Evolutionary conservation across 1,139 yeast genomes (phyloP), one percentile per base, ranked within the genome.

Genomic region (Casaregolazyma suthepensis): DNA sequence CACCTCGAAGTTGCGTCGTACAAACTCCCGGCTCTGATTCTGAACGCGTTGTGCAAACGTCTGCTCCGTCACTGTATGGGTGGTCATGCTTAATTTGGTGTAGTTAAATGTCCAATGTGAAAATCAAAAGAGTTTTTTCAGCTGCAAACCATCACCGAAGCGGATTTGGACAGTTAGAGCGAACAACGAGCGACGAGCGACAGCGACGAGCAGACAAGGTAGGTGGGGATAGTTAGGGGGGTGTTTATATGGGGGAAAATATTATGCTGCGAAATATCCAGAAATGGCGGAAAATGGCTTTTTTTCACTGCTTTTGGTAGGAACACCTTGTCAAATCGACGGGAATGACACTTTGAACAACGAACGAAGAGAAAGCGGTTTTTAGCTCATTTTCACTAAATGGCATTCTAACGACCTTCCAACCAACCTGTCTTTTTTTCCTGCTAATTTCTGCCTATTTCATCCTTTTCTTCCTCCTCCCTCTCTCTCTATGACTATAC

Each of bases 11-110:
- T n/a, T 13, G 10, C 31, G 7, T 43, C 37, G 38, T 18, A 49
- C 37, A n/a, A 42, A 18, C 17, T 49, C 48, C 45, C 26, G 53
- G 15, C 53, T 52, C 35, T 59, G 52, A 15, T 52, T 48, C 45
- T 52, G 53, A 22, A 54, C 54, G 23, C 43, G 45, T 35, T 55
- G 52, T 15, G 40, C 48, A 18, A 49, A 40, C 13, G 52, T 49
- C 17, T 31, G 35, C 20, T 43, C 46, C 26, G 17, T 43, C 18
- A 13, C 45, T 5, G 46, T 35, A n/a, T 26, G 29, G 20, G 51
- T 48, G n/a, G 31, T 26, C 31, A 26, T 26, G 31, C 31, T 5
- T 26, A 26, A 26, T 26, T 26, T 26, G 6, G 6, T 26, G 31
- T 5, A 9, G 12, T 26, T 26, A 26, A 26, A 26, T 5, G 31